Conservation (phyloP, 257 asterid genomes). For the Fraxinus pennsylvanica region DNA sequence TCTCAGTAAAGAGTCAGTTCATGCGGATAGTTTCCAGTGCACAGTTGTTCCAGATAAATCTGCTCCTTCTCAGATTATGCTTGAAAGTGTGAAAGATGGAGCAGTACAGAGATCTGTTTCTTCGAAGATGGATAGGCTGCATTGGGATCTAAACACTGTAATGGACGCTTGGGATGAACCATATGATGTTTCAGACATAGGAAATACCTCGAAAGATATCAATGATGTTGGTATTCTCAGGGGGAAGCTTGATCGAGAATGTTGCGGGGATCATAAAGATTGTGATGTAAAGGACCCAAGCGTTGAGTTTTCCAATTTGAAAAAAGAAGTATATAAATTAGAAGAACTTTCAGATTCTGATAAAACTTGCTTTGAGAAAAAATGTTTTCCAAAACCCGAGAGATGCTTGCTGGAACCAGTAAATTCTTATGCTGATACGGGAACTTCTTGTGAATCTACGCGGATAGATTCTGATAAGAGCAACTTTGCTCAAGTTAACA, state of each 20-base stretch:
- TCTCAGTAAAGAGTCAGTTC: conserved; percentile 21
- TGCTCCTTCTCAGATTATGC: conserved; percentile 30
- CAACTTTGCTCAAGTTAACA: conserved; percentile 21
- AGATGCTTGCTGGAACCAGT: conserved; percentile 23
- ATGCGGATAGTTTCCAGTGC: conserved; percentile 28
- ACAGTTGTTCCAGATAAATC: conserved; percentile 25
- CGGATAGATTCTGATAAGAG: conserved; percentile 12
- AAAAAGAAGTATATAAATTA: conserved; percentile 31
- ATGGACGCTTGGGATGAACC: conserved; percentile 90
- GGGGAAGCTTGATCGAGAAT: conserved; percentile 28
- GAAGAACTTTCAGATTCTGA: conserved; percentile 27
- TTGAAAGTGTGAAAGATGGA: conserved; percentile 35
- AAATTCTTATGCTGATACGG: conserved; percentile 16
- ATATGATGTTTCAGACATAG: conserved; percentile 31
- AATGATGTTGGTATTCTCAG: conserved; percentile 21
- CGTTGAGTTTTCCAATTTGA: conserved; percentile 17
- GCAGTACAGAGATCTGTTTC: conserved; percentile 25
- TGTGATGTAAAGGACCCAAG: conserved; percentile 13
- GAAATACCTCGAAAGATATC: conserved; percentile 26
- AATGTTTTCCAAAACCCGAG: background rate
- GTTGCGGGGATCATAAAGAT: conserved; percentile 13
- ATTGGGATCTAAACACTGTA: conserved; percentile 78
- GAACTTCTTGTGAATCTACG: conserved; percentile 22
- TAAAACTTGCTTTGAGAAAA: conserved; percentile 29
- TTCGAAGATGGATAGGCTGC: conserved; percentile 56